A percentile compares a stretch with the other conserved stretches of the same genome.
Conservation (phyloP, 495 filamentous ascomycete species). For the Neurospora sp. region DNA sequence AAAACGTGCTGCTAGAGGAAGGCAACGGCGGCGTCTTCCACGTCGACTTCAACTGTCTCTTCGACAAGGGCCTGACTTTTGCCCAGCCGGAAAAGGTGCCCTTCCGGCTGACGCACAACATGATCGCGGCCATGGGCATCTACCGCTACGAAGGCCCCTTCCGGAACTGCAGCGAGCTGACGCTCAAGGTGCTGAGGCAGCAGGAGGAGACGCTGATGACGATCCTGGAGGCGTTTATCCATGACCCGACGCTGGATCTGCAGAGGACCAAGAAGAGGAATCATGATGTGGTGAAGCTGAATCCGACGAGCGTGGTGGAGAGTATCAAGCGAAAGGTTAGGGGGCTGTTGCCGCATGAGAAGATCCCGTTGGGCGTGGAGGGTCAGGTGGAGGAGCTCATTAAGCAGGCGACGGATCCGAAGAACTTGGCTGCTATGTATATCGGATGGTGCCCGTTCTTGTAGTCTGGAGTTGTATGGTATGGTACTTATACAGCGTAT, state of each 20-base stretch:
- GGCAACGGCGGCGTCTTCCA: conserved; percentile 89
- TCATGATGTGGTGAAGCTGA: conserved; percentile 57
- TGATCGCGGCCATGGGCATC: conserved; percentile 92
- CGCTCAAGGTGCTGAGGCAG: conserved; percentile 69
- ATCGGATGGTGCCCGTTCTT: conserved; percentile 97
- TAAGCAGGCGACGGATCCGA: conserved; percentile 65
- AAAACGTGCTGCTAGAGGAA: conserved; percentile 95
- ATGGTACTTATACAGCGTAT: not conserved
- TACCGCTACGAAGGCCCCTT: conserved; percentile 91
- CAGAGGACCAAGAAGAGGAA: conserved; percentile 65
- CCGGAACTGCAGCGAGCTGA: conserved; percentile 81
- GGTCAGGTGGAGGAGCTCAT: conserved; percentile 93
- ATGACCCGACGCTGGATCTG: conserved; percentile 94
- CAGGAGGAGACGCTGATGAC: conserved; percentile 96
- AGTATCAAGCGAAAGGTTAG: conserved; percentile 78
- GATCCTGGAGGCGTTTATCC: conserved; percentile 88
- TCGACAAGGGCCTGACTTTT: conserved; percentile 96
- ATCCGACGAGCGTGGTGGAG: conserved; percentile 83
- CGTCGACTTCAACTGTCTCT: conserved; percentile 99
- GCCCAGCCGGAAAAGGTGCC: conserved; percentile 90
- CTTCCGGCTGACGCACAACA: conserved; percentile 98
- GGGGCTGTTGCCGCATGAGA: conserved; percentile 74
- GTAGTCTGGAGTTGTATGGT: conserved; percentile 22
- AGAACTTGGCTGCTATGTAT: conserved; percentile 82
- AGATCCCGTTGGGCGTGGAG: conserved; percentile 84